Percentiles rank a stretch among this genome's conserved stretches.
Conservation (phyloP, 129 eudicot species). For the Logfia minima region DNA sequence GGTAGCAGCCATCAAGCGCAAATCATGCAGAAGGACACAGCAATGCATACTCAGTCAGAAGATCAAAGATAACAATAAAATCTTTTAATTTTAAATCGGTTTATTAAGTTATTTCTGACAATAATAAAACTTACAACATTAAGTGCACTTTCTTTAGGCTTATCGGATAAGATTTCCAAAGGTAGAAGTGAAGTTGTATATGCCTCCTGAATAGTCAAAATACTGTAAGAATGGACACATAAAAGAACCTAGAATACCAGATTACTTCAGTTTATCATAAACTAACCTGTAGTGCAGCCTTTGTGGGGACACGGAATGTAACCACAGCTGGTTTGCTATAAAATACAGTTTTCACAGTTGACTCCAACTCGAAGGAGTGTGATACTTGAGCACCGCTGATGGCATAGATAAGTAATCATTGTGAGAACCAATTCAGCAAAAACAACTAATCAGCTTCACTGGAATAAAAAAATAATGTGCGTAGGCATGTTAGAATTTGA, state of each 20-base stretch:
- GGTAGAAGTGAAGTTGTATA: slow-evolving; percentile 61
- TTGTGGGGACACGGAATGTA: slow-evolving; percentile 74
- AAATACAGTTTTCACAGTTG: slow-evolving; percentile 53
- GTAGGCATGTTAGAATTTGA: background rate
- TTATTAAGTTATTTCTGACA: background rate
- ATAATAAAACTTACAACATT: slow-evolving; percentile 49
- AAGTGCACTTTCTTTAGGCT: slow-evolving; percentile 44
- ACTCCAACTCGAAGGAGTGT: slow-evolving; percentile 79
- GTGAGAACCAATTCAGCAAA: slow-evolving; percentile 21
- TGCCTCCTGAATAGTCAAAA: background rate
- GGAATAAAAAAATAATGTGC: background rate
- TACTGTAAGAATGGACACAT: background rate
- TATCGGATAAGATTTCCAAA: slow-evolving; percentile 50
- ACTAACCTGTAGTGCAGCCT: slow-evolving; percentile 59
- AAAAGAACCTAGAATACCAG: background rate
- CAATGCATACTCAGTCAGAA: slow-evolving; percentile 18
- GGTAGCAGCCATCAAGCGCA: slow-evolving; percentile 27
- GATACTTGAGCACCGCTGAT: slow-evolving; percentile 70
- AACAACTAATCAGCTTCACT: background rate
- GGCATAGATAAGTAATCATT: slow-evolving; percentile 25
- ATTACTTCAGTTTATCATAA: background rate
- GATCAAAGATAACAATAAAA: background rate
- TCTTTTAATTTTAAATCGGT: background rate
- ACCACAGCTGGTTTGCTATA: slow-evolving; percentile 77
- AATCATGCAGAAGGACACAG: slow-evolving; percentile 37